phyloP scores from a whole-genome alignment of 805 yeast species.

The Yamadazyma laniorum region DNA sequence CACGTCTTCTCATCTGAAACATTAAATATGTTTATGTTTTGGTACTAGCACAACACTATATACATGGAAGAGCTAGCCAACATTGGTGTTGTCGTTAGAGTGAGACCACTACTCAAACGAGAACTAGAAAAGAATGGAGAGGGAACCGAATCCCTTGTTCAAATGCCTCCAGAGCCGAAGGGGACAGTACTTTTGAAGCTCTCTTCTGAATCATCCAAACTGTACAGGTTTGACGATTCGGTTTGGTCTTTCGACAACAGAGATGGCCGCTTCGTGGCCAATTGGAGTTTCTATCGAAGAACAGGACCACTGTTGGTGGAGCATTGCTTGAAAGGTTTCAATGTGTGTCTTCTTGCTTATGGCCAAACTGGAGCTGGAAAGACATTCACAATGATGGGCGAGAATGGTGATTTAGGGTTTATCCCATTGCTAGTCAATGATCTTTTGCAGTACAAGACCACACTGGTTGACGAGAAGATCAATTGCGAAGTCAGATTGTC shows the following conservation, averaged over 20 bases:
- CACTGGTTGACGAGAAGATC: constrained; percentile 35
- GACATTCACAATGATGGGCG: constrained; percentile 45
- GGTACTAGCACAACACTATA: not conserved
- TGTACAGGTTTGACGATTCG: constrained; percentile 19
- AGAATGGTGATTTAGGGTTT: constrained; percentile 29
- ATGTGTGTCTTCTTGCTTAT: constrained; percentile 43
- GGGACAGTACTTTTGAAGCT: not conserved
- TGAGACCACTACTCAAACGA: constrained; percentile 43
- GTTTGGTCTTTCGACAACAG: constrained; percentile 18
- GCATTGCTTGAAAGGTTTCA: constrained; percentile 43
- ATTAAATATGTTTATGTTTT: not conserved
- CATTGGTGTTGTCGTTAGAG: constrained; percentile 52
- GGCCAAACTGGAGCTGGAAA: constrained; percentile 46
- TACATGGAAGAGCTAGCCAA: constrained; percentile 4
- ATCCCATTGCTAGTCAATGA: constrained; percentile 48
- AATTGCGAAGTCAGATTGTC: constrained; percentile 48
- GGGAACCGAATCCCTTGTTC: constrained; percentile 22
- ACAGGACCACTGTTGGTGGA: constrained; percentile 60
- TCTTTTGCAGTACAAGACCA: constrained; percentile 45
- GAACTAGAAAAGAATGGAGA: constrained; percentile 7
- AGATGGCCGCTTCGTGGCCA: constrained; percentile 42
- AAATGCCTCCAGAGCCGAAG: constrained; percentile 23
- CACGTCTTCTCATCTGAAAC: too few relatives aligned
- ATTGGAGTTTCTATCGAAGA: constrained; percentile 47
- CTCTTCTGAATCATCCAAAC: not conserved